A percentile compares a stretch with the other conserved stretches of the same genome.
Evolutionary conservation across 257 asterid species (phyloP).

Genomic region (Forsythia suspensa): DNA sequence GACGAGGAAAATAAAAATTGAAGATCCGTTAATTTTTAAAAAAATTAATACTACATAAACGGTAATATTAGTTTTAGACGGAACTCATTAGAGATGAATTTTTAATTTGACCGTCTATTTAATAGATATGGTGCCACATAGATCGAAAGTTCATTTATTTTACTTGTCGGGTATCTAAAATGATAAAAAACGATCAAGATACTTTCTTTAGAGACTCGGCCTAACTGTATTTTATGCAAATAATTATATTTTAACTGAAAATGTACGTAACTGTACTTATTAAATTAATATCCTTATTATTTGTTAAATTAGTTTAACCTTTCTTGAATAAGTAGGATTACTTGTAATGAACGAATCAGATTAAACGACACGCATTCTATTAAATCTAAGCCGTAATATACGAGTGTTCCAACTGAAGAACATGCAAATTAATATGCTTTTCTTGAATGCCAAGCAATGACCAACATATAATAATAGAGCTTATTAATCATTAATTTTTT

Average conservation of each 20-base stretch:
- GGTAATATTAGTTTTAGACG: too few species aligned
- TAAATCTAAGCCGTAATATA: constrained; percentile 4
- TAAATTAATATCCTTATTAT: background rate
- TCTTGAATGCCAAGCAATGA: background rate
- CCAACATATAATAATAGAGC: too few species aligned
- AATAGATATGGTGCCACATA: too few species aligned
- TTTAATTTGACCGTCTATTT: too few species aligned
- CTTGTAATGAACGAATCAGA: background rate
- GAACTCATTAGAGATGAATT: too few species aligned
- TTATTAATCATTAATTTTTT: too few species aligned
- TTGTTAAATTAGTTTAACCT: background rate
- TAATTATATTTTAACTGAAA: background rate
- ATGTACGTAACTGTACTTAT: background rate
- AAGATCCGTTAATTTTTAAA: too few species aligned
- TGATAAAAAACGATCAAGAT: too few species aligned
- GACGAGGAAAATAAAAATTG: too few species aligned
- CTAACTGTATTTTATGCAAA: background rate
- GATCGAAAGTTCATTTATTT: too few species aligned
- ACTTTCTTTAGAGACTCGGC: background rate
- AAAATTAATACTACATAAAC: too few species aligned
- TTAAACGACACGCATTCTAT: background rate
- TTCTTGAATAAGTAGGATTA: background rate
- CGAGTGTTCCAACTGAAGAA: constrained; percentile 11
- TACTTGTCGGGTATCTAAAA: too few species aligned
- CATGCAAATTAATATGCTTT: constrained; percentile 22